Percentiles rank a stretch among this genome's conserved stretches.
Evolutionary conservation across 495 filamentous ascomycete species (phyloP).

Genomic region (Astrothelium macrocarpum): DNA sequence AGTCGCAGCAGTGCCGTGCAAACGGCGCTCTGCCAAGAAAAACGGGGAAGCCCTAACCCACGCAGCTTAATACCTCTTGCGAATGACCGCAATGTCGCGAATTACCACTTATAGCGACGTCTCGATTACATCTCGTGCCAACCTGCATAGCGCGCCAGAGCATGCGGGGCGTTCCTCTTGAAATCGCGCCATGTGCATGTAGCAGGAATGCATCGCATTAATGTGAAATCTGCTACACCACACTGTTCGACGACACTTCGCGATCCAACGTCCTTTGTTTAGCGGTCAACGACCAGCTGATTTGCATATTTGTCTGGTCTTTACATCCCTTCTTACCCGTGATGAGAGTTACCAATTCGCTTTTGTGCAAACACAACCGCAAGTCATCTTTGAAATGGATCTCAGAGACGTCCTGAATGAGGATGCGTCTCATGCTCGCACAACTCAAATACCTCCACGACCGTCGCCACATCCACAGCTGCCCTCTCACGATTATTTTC

Average conservation of each 20-base stretch:
- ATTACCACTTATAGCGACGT: background rate
- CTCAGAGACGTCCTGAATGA: background rate
- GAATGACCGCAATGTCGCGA: background rate
- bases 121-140: background rate
- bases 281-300: background rate
- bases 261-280: background rate
- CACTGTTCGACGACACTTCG: background rate
- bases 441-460: background rate
- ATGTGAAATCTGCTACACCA: background rate
- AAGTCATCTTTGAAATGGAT: background rate
- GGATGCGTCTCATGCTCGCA: slow-evolving; percentile 1
- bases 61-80: background rate
- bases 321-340: too few species aligned
- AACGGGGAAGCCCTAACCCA: background rate
- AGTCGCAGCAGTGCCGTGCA: background rate
- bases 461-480: background rate
- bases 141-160: background rate
- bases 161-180: background rate
- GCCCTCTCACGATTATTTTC: background rate
- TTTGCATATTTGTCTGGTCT: too few species aligned
- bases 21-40: too few species aligned
- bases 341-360: too few species aligned
- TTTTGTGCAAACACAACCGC: too few species aligned
- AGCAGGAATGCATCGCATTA: background rate
- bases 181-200: background rate